Base-by-base conservation (phyloP, 495 filamentous ascomycete genomes). In the Xylaria telfairii region DNA sequence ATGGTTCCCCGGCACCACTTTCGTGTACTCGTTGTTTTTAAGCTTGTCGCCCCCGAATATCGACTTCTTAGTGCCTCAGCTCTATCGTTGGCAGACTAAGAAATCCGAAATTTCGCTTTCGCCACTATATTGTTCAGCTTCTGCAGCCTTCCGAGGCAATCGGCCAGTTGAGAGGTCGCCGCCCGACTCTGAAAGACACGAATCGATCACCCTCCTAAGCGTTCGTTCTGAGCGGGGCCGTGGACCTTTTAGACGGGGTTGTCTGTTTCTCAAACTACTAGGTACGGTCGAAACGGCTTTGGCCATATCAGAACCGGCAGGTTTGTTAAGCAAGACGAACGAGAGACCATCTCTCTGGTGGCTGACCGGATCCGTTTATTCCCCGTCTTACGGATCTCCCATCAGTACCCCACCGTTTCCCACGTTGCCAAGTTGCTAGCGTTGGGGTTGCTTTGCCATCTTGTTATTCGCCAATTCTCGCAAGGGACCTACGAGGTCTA, bases 401-500 rank as follows among this genome's bases (percentile, higher is more conserved):
- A 56, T 28, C 59, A 65, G 8, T 65, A 65, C 68, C 68, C 68
- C 68, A 59, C 68, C 61, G 24, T 59, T 65, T 65, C 39, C 61
- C 61, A 57, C 24, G 37, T 13, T 51, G 61, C 68, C 61, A 70
- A 65, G 61, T 65, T 70, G 6, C 60, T 65, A 65, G 60, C n/a
- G 68, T 59, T 49, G 34, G 51, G 57, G 68, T 60, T 32, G 47
- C 28, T 56, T 56, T 47, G 59, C 56, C 10, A 47, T 51, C 34
- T 28, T 64, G 24, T 47, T 41, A 70, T 70, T 70, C 68, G 68
- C 30, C 60, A 70, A 70, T 70, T 34, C 47, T 70, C 68, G 34
- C 39, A 34, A 44, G 30, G 32, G 54, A 12, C 54, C 39, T 39
- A 21, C 26, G 44, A 49, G 61, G 39, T 47, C 67, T 53, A 70